These are phyloP conservation scores for Camellia lanceoleosa DNA, from an alignment of 148 eudicot species.

Conservation along the genomic window DNA sequence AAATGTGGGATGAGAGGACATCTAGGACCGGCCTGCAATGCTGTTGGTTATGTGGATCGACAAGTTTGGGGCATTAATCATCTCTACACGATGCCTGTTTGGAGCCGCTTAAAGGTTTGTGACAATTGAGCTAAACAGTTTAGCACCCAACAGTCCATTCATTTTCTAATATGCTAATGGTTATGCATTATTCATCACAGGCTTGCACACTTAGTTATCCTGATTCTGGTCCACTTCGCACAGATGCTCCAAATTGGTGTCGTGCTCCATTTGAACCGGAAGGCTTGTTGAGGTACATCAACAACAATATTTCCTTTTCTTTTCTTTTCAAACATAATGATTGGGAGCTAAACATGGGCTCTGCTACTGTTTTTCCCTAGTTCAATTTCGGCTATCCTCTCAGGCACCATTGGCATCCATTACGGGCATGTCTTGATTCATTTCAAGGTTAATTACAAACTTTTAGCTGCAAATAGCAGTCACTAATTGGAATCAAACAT, in stretches of 20 bases:
- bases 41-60: conserved; percentile 55
- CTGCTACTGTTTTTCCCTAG: conserved; percentile 21
- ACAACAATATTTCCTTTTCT: too few species aligned
- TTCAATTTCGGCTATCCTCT: conserved; percentile 44
- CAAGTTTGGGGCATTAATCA: conserved; percentile 59
- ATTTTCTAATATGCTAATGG: background rate
- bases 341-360: conserved; percentile 10
- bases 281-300: conserved; percentile 45
- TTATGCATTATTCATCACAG: conserved; percentile 9
- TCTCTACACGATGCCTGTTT: conserved; percentile 37
- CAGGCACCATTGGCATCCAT: conserved; percentile 56
- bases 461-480: background rate
- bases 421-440: conserved; percentile 54
- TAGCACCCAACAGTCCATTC: background rate
- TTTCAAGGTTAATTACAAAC: conserved; percentile 26
- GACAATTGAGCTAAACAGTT: background rate
- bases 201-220: conserved; percentile 49
- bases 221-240: conserved; percentile 32
- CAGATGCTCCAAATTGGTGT: conserved; percentile 48
- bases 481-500: background rate
- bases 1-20: conserved; percentile 66
- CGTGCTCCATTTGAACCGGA: conserved; percentile 55
- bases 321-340: background rate
- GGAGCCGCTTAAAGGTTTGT: conserved; percentile 43
- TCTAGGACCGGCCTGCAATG: conserved; percentile 56